Percentiles rank a stretch among this genome's conserved stretches.
phyloP scores from a whole-genome alignment of 2,329 filamentous ascomycete genomes.

The Penicillium sp. region DNA sequence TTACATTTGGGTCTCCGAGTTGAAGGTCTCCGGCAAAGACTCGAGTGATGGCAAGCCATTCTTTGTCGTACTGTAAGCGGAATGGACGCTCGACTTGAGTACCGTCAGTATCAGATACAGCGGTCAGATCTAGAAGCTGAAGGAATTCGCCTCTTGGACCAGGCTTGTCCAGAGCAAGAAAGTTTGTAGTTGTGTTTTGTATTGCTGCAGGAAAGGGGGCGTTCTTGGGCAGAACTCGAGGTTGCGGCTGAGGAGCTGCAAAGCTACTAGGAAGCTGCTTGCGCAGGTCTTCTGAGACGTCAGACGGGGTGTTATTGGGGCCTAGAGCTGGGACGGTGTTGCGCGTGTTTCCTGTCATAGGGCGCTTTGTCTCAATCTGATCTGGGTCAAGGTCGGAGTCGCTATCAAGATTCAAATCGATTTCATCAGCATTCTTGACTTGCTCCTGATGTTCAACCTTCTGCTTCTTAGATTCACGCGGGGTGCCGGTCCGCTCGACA shows the following conservation, averaged over 20 bases:
- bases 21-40: constrained; percentile 71
- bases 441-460: constrained; percentile 23
- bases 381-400: constrained; percentile 24
- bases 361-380: neutral
- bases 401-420: constrained; percentile 42
- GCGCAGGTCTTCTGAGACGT: constrained; percentile 68
- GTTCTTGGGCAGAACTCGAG: constrained; percentile 49
- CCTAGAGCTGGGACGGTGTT: neutral
- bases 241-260: constrained; percentile 46
- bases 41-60: constrained; percentile 94
- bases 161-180: constrained; percentile 92
- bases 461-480: constrained; percentile 27
- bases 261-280: constrained; percentile 80
- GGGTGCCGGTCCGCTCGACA: constrained; percentile 23
- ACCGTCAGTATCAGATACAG: constrained; percentile 46
- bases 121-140: constrained; percentile 71
- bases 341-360: neutral
- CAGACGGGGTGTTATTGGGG: constrained; percentile 24
- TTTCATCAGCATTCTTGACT: constrained; percentile 58
- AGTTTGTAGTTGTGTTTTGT: constrained; percentile 77
- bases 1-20: constrained; percentile 64
- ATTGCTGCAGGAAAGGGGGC: constrained; percentile 74
- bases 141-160: constrained; percentile 79
- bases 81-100: constrained; percentile 52
- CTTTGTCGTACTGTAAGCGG: constrained; percentile 79